phyloP scores from a whole-genome alignment of 257 asterid genomes.

The Penstemon eatonii region DNA sequence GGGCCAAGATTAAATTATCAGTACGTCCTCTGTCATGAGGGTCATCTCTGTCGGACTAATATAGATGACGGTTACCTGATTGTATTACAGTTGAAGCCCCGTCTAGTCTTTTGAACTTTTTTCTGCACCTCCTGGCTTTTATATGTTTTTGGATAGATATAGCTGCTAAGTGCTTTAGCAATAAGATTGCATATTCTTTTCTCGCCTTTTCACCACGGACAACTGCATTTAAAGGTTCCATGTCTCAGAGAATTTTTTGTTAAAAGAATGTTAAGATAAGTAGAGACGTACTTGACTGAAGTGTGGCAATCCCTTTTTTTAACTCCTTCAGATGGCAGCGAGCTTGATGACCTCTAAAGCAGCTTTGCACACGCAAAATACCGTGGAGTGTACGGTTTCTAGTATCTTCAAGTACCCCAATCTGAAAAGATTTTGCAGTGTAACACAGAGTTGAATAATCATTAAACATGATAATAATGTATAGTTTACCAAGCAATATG shows the following conservation, averaged over 20 bases:
- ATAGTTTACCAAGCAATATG: not conserved
- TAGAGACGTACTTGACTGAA: slow-evolving; percentile 71
- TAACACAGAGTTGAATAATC: not conserved
- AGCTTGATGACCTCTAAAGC: slow-evolving; percentile 96
- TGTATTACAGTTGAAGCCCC: slow-evolving; percentile 74
- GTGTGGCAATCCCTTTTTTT: slow-evolving; percentile 60
- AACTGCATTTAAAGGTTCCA: slow-evolving; percentile 50
- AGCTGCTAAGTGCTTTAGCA: slow-evolving; percentile 75
- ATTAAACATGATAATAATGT: not conserved
- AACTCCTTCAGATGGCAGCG: slow-evolving; percentile 61
- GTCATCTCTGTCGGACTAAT: not conserved
- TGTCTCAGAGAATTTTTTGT: slow-evolving; percentile 26
- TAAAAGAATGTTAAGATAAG: slow-evolving; percentile 3
- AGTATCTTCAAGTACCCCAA: slow-evolving; percentile 96
- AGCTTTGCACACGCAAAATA: slow-evolving; percentile 91
- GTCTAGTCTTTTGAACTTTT: slow-evolving; percentile 40
- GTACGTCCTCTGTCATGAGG: no score
- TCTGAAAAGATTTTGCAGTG: slow-evolving; percentile 40
- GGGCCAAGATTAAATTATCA: no score
- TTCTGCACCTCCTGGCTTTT: slow-evolving; percentile 56
- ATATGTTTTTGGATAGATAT: slow-evolving; percentile 71
- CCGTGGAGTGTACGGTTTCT: slow-evolving; percentile 93
- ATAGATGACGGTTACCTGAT: slow-evolving; percentile 58
- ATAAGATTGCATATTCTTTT: slow-evolving; percentile 56
- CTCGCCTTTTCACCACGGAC: slow-evolving; percentile 84